Evolutionary conservation across 2,329 filamentous ascomycete genomes (phyloP), one percentile per base, ranked within the genome.

Genomic region (Ascochyta koolunga): DNA sequence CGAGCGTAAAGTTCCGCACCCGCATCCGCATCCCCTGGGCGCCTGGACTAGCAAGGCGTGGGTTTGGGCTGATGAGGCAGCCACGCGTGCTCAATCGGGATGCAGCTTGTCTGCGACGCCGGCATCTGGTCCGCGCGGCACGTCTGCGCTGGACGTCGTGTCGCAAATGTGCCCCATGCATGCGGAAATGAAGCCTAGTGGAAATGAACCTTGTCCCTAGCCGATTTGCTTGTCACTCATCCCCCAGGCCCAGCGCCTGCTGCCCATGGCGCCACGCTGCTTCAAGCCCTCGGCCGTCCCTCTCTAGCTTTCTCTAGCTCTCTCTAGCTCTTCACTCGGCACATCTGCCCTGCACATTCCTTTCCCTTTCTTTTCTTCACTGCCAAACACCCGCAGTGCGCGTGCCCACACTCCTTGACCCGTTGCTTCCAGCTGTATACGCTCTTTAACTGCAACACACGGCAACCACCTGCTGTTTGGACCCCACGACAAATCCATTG

Each of bases 141-240:
- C 49, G 54, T 49, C 52, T 29, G n/a, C 36, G 50, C 55, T 49
- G 49, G 36, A 54, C 45, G 45, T 54, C 41, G 45, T 54, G 53
- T 56, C 47, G 53, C 46, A 50, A 31, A 47, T 21, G 52, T 18
- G 53, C 47, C 59, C 60, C 61, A 65, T 64, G 62, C 64, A 41
- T 44, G 54, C 62, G 64, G 62, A 65, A 64, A 65, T 65, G 61
- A 65, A 49, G 58, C 41, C 43, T 67, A 65, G 62, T 60, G 61
- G 53, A 59, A 54, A 51, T 53, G 55, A 61, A 50, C 64, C 64
- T 54, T 52, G 63, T 52, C 35, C 50, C 50, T 54, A 54, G 54
- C 50, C 53, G 41, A 58, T 41, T 41, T 56, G 58, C 62, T 44
- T 57, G 54, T 56, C 53, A 47, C 56, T 62, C n/a, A n/a, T n/a